Base-by-base conservation (phyloP, 2,329 filamentous ascomycete genomes). In the Pseudogymnoascus sp. region DNA sequence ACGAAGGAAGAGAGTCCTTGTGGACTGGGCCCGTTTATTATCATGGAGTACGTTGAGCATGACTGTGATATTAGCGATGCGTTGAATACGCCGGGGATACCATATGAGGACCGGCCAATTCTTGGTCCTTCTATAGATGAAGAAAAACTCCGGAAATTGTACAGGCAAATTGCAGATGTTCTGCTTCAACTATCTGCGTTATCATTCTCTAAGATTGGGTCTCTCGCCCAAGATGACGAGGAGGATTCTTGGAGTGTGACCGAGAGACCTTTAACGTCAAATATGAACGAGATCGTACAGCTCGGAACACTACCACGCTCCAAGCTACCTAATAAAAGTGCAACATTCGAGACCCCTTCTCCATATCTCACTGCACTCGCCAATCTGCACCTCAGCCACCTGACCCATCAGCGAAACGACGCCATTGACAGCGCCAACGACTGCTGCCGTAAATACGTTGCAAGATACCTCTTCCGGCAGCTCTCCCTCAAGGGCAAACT, bases 211-310 rank as follows among this genome's bases (percentile, higher is more conserved):
- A 68, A 68, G 19, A 79, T 81, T n/a, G 78, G 77, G 7, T 75
- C 72, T 17, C 67, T 80, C 0, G 60, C 66, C 31, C 66, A 76
- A 60, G 44, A 65, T 0, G 64, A 67, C 2, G 62, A 70, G 19
- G 68, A 9, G 11, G 21, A 23, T 26, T 9, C 7, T 2, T 74
- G 71, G 67, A 67, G 66, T 46, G 72, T 76, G 3, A 65, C 50
- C 7, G 66, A 68, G 26, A 69, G 76, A n/a, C 77, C 77, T 2
- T 63, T 80, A 2, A 77, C 75, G 2, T 70, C 73, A 1, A 77
- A 77, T 62, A 79, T 81, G 76, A 79, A 73, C 61, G 72, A 77
- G 17, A 70, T 77, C 63, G 42, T 75, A 37, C 67, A 65, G 33
- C 64, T 67, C 42, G 68, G 69, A 13, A 64, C 65, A 37, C 65